These are phyloP conservation scores for Porodaedalea pini DNA, from an alignment of 1,284 basidiomycete species.

Conservation along the genomic window DNA sequence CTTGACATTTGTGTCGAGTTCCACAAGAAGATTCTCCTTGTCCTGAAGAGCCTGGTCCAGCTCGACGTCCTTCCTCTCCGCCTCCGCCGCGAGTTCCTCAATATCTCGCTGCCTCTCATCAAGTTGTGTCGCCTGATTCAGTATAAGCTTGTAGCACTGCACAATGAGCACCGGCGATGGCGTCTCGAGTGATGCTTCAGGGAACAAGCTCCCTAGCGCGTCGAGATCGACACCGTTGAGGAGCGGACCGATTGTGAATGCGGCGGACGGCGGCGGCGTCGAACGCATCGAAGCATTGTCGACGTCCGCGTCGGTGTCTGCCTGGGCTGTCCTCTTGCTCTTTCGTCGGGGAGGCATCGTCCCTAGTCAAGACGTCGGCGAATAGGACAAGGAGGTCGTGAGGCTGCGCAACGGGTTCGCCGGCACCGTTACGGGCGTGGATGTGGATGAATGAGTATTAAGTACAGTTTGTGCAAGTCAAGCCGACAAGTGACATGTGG, in stretches of 20 bases:
- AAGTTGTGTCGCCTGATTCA: constrained; percentile 50
- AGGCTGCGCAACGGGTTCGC: constrained; percentile 13
- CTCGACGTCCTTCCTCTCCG: constrained; percentile 69
- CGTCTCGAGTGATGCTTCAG: constrained; percentile 48
- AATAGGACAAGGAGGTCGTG: constrained; percentile 3
- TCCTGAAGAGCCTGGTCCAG: constrained; percentile 77
- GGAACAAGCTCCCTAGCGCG: constrained; percentile 49
- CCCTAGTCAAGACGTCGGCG: not conserved
- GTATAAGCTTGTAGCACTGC: constrained; percentile 57
- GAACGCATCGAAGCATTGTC: constrained; percentile 34
- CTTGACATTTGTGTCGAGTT: constrained; percentile 51
- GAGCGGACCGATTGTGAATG: constrained; percentile 35
- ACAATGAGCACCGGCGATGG: constrained; percentile 57
- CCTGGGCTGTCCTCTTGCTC: constrained; percentile 2
- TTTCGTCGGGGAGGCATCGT: constrained; percentile 20
- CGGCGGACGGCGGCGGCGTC: constrained; percentile 18
- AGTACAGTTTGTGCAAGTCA: too few species aligned
- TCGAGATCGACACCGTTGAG: constrained; percentile 62
- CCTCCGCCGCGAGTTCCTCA: constrained; percentile 61
- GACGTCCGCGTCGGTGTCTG: constrained; percentile 12
- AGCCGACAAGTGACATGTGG: too few species aligned
- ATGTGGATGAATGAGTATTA: constrained; percentile 18
- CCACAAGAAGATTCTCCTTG: constrained; percentile 53
- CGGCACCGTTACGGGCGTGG: constrained; percentile 9
- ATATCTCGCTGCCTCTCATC: constrained; percentile 55